Base-by-base conservation (phyloP, 192 early-diverging fungal genomes). In the Coemansia sp. region DNA sequence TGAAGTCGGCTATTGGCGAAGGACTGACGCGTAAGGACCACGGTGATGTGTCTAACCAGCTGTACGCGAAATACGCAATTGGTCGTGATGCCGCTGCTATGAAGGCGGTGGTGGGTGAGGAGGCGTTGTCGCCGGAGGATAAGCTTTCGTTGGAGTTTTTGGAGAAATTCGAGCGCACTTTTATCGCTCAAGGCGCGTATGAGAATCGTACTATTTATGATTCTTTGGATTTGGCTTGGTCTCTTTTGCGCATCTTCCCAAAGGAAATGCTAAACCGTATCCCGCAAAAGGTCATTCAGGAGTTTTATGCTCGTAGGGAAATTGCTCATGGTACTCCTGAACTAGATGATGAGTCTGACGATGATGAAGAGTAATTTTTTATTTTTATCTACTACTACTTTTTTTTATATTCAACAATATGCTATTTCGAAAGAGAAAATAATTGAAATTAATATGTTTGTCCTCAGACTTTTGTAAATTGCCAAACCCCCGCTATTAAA, bases 41-140 rank as follows among this genome's bases (percentile, higher is more conserved):
- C 76, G 95, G 96, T 68, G 97, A 99, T 87, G 97, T 99, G 36
- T 97, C 95, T 10, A 99, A 98, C 86, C 97, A 99, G 86, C 81
- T 99, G 79, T 99, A 99, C 79, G 97, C 97, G 68, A 99, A 99
- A 83, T 99, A 99, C 79, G 98, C 98, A 31, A 99, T 99, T 85
- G 98, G 98, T 69, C 87, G 93, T 69, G 98, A 99, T 76, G 98
- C 98, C 2, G 95, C 96, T 18, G 93, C 98, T 20, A 99, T 99
- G 98, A 99, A 99, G 88, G 98, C 98, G 33, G 98, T 99, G 33
- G 98, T 99, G 43, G 98, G 98, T 81, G 98, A 99, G 78, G 98
- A 99, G 75, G 98, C 98, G 6, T 80, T 99, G 79, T 97, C 95
- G 79, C 94, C 93, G 65, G 98, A 99, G 82, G 98, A 99, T 71